These are phyloP conservation scores for Cladosporium phlei DNA, from an alignment of 2,329 filamentous ascomycete genomes.

Conservation along the genomic window DNA sequence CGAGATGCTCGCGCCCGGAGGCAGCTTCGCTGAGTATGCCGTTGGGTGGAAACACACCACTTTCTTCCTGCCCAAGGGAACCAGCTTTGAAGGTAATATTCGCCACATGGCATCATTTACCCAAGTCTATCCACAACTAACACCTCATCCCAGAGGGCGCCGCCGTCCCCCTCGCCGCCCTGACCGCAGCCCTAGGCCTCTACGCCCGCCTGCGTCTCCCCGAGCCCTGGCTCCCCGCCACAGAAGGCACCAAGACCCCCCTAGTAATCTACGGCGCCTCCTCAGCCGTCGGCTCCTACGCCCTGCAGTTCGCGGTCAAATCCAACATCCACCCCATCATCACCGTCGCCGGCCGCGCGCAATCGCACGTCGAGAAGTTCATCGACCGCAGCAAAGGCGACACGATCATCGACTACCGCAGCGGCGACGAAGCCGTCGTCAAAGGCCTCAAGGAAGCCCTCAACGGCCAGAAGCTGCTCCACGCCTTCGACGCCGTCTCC, in stretches of 20 bases:
- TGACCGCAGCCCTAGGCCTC: conserved; percentile 45
- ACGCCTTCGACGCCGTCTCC: conserved; percentile 56
- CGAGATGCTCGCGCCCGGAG: conserved; percentile 46
- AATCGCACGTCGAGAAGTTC: conserved; percentile 34
- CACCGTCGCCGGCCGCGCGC: conserved; percentile 37
- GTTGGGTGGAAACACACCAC: conserved; percentile 53
- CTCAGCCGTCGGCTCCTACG: conserved; percentile 38
- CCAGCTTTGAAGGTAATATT: conserved; percentile 48
- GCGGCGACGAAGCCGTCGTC: conserved; percentile 50
- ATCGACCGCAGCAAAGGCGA: conserved; percentile 39
- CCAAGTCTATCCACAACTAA: conserved; percentile 11
- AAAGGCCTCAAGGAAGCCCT: conserved; percentile 42
- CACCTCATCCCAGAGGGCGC: conserved; percentile 36
- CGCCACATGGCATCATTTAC: not conserved
- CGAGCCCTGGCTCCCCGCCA: conserved; percentile 36
- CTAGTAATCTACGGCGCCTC: conserved; percentile 41
- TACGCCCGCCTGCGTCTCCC: conserved; percentile 41
- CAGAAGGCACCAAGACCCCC: conserved; percentile 21
- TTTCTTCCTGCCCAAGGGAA: conserved; percentile 49
- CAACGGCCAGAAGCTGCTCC: conserved; percentile 40
- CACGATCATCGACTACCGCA: conserved; percentile 50
- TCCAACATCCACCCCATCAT: conserved; percentile 42
- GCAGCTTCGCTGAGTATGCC: conserved; percentile 59
- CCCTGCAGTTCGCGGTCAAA: conserved; percentile 36
- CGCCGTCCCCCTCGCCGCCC: conserved; percentile 42